Percentiles rank a stretch among this genome's conserved stretches.
Conservation (phyloP, 768 basidiomycete genomes). For the Tulasnella sp. region DNA sequence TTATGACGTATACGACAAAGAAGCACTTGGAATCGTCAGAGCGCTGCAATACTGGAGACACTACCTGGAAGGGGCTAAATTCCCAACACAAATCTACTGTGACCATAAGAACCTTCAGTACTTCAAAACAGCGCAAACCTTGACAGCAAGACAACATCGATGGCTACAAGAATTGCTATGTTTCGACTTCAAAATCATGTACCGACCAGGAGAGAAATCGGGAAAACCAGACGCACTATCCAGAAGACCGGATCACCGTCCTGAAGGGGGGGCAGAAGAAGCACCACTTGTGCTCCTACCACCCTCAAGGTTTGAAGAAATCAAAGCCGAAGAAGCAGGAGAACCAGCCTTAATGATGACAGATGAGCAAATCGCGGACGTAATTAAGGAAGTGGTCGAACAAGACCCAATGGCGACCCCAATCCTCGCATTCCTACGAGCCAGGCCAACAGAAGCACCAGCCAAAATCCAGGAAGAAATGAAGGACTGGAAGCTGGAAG, state of each 20-base stretch:
- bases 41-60: constrained; percentile 6
- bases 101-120: not conserved
- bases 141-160: not conserved
- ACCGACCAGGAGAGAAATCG: not conserved
- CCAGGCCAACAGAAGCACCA: too few relatives aligned
- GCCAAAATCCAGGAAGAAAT: too few relatives aligned
- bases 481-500: too few relatives aligned
- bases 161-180: not conserved
- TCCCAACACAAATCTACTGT: not conserved
- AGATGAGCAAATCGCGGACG: too few relatives aligned
- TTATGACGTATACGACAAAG: constrained; percentile 24
- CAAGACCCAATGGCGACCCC: too few relatives aligned
- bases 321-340: too few relatives aligned
- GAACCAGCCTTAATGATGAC: too few relatives aligned
- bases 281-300: too few relatives aligned
- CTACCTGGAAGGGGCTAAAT: not conserved
- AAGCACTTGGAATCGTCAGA: constrained; percentile 21
- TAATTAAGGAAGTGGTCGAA: too few relatives aligned
- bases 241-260: not conserved
- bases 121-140: not conserved
- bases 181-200: not conserved
- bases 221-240: not conserved
- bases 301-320: too few relatives aligned
- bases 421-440: too few relatives aligned
- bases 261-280: not conserved